phyloP scores from a whole-genome alignment of 352 stramenopile genomes.

The Stramenopiles sp. region DNA sequence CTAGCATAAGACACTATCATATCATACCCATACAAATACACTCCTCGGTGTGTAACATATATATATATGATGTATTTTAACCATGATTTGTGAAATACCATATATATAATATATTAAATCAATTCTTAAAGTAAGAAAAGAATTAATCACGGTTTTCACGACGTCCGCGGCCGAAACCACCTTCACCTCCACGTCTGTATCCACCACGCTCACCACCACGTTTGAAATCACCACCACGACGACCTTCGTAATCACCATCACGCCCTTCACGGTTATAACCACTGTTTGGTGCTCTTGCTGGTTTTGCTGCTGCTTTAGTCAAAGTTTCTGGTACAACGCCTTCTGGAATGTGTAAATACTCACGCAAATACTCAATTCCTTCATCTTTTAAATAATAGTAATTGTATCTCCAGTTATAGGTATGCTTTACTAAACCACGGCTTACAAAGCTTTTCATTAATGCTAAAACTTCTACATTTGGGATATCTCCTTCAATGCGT shows the following conservation, averaged over 20 bases:
- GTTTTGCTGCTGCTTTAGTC: conserved; percentile 52
- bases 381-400: conserved; percentile 99
- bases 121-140: no score
- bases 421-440: conserved; percentile 88
- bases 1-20: no score
- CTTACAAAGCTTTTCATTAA: conserved; percentile 95
- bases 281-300: not conserved
- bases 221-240: not conserved
- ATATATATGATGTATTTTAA: no score
- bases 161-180: not conserved
- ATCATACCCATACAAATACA: no score
- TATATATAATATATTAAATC: no score
- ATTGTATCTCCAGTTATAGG: conserved; percentile 95
- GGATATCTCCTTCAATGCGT: conserved; percentile 71
- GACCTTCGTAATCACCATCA: not conserved
- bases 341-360: conserved; percentile 88
- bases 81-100: no score
- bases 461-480: conserved; percentile 94
- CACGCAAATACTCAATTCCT: conserved; percentile 94
- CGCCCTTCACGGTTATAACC: not conserved
- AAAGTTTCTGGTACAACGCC: conserved; percentile 96
- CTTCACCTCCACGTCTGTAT: not conserved
- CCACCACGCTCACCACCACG: not conserved
- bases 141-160: not conserved
- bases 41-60: no score